Evolutionary conservation across 228 moss, liverwort and hornwort species (phyloP).

Genomic region (Sphagnum fallax): DNA sequence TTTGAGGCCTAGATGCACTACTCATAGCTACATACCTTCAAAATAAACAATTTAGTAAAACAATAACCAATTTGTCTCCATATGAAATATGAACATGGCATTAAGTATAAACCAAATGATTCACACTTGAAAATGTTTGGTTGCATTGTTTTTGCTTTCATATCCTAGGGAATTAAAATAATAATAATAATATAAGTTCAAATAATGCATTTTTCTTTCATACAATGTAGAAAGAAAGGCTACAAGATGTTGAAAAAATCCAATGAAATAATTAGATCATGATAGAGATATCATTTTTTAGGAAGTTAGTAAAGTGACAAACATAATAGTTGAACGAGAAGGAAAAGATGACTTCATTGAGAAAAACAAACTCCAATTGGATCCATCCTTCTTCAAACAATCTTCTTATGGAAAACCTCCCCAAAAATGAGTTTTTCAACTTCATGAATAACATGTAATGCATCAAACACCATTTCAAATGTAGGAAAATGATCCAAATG

Average conservation of each 20-base stretch:
- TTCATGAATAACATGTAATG: too few relatives aligned
- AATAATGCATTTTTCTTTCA: slow-evolving; percentile 4
- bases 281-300: not conserved
- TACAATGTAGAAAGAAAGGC: slow-evolving; percentile 2
- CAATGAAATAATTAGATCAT: not conserved
- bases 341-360: not conserved
- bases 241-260: not conserved
- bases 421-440: too few relatives aligned
- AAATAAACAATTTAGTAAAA: not conserved
- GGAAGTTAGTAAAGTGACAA: not conserved
- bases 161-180: too few relatives aligned
- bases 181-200: too few relatives aligned
- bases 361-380: too few relatives aligned
- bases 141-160: slow-evolving; percentile 3
- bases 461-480: too few relatives aligned
- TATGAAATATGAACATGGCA: slow-evolving; percentile 1
- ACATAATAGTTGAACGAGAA: not conserved
- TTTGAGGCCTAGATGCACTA: slow-evolving; percentile 9
- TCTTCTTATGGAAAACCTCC: too few relatives aligned
- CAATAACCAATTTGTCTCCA: not conserved
- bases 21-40: not conserved
- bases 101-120: not conserved
- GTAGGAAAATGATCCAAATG: too few relatives aligned
- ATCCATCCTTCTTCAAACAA: too few relatives aligned
- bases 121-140: slow-evolving; percentile 9